phyloP scores from a whole-genome alignment of 495 filamentous ascomycete species.

The Aspergillus baeticus region DNA sequence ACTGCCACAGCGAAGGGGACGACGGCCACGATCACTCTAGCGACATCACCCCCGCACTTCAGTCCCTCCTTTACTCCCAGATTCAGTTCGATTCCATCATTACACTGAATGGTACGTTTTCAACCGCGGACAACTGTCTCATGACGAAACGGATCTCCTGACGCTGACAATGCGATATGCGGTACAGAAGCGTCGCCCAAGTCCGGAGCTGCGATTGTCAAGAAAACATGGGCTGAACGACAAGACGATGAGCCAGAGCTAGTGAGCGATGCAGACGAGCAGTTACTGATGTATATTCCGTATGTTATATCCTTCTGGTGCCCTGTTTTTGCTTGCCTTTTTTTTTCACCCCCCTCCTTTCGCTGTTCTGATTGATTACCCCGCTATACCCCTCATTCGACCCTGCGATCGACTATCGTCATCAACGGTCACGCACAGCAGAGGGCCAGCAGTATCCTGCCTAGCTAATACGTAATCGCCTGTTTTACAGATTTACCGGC shows the following conservation, averaged over 20 bases:
- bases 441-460: not conserved
- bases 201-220: conserved; percentile 71
- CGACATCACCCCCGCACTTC: conserved; percentile 85
- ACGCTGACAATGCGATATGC: conserved; percentile 5
- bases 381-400: conserved; percentile 12
- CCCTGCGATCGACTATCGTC: conserved; percentile 1
- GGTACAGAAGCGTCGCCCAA: conserved; percentile 53
- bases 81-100: conserved; percentile 83
- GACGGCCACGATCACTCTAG: conserved; percentile 75
- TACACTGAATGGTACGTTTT: conserved; percentile 69
- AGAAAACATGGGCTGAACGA: conserved; percentile 87
- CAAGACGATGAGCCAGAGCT: conserved; percentile 69
- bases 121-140: not conserved
- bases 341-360: not conserved
- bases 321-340: not conserved
- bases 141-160: not conserved
- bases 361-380: conserved; percentile 3
- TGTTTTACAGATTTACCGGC: conserved; percentile 72
- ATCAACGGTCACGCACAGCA: not conserved
- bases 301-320: conserved; percentile 43
- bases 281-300: conserved; percentile 90
- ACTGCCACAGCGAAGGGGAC: conserved; percentile 43
- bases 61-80: conserved; percentile 84
- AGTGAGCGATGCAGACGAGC: conserved; percentile 84
- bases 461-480: not conserved